A percentile compares a stretch with the other conserved stretches of the same genome.
These are phyloP conservation scores for Delitschia confertaspora DNA, from an alignment of 495 filamentous ascomycete genomes.

Conservation along the genomic window DNA sequence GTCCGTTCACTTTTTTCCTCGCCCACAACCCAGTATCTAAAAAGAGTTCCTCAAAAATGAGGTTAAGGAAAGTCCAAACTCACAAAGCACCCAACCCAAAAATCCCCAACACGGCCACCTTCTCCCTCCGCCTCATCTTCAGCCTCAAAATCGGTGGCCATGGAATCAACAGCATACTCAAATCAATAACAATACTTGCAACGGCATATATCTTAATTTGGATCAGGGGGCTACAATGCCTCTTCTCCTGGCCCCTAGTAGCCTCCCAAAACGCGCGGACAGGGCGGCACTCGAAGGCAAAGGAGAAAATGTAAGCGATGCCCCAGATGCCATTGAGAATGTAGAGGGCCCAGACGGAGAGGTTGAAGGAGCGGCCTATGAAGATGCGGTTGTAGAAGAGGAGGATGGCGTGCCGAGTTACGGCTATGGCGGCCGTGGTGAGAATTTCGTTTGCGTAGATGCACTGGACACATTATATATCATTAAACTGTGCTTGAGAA, in stretches of 20 bases:
- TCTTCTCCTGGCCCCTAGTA: not conserved
- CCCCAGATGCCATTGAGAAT: not conserved
- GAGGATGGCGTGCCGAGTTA: not conserved
- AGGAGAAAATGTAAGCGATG: not conserved
- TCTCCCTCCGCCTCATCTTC: not conserved
- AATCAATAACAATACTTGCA: not conserved
- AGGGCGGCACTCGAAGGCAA: not conserved
- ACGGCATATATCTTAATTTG: not conserved
- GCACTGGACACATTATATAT: not conserved
- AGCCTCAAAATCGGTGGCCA: not conserved
- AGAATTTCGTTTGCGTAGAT: not conserved
- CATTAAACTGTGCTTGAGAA: not conserved
- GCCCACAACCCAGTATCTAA: too few species aligned
- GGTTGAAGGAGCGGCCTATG: not conserved
- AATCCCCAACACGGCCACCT: not conserved
- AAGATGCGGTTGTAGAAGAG: conserved; percentile 1
- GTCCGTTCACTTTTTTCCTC: too few species aligned
- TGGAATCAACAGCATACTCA: not conserved
- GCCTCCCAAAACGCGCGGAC: not conserved
- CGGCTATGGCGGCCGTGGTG: not conserved
- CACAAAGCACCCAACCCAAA: not conserved
- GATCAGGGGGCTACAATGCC: not conserved
- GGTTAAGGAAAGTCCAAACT: not conserved
- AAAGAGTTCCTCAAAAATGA: too few species aligned
- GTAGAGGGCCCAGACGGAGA: not conserved